phyloP scores from a whole-genome alignment of 805 yeast species.

The Wickerhamomyces pijperi region DNA sequence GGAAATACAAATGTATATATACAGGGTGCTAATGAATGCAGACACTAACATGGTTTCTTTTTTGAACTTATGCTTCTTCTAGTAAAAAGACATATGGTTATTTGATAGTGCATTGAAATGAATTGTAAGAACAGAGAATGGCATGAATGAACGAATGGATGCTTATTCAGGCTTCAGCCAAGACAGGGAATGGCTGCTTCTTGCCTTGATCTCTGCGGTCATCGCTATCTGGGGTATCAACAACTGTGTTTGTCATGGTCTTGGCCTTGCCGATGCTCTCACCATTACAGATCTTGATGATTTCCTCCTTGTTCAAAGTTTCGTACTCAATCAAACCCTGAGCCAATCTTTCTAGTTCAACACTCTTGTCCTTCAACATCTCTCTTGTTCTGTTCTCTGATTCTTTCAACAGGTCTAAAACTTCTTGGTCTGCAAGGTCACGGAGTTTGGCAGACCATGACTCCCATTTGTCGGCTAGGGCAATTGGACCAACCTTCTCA shows the following conservation, averaged over 20 bases:
- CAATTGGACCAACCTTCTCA: conserved; percentile 85
- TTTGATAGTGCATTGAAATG: too few species aligned
- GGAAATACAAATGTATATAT: too few species aligned
- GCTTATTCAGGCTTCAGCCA: conserved; percentile 17
- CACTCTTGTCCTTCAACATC: conserved; percentile 46
- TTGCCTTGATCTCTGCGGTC: conserved; percentile 28
- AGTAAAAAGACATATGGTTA: too few species aligned
- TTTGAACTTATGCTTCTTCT: too few species aligned
- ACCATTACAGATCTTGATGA: conserved; percentile 76
- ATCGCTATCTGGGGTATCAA: conserved; percentile 40
- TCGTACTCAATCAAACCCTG: conserved; percentile 92
- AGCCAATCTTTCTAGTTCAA: conserved; percentile 79
- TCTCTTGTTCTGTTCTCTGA: conserved; percentile 75
- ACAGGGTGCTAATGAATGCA: neutral
- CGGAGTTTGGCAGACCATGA: conserved; percentile 86
- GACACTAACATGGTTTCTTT: neutral
- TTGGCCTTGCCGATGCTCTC: conserved; percentile 61
- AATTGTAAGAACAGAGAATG: too few species aligned
- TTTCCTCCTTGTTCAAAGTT: conserved; percentile 84
- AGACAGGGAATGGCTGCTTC: conserved; percentile 19
- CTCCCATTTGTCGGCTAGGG: conserved; percentile 83
- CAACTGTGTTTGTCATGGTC: conserved; percentile 64
- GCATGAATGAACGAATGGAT: too few species aligned
- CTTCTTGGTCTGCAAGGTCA: conserved; percentile 89
- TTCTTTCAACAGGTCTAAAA: conserved; percentile 57